These are phyloP conservation scores for Eimeria sp. DNA, from an alignment of 169 alveolate species.

Conservation along the genomic window DNA sequence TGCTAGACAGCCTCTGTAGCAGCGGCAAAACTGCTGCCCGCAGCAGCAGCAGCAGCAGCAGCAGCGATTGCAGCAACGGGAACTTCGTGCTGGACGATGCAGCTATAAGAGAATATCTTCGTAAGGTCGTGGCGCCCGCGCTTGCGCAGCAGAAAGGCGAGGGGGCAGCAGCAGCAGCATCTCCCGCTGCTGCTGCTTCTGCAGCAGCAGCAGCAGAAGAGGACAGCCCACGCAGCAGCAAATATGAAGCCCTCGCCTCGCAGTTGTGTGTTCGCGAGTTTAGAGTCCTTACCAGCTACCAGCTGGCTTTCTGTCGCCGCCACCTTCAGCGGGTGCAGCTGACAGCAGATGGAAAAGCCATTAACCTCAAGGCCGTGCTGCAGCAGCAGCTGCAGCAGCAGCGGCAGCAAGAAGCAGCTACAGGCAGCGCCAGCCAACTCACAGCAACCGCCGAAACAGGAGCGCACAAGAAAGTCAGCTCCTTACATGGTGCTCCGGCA, in stretches of 20 bases:
- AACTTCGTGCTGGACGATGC: conserved; percentile 16
- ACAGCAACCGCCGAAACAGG: not conserved
- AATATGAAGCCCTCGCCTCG: not conserved
- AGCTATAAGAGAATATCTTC: not conserved
- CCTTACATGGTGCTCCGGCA: not conserved
- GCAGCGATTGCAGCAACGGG: conserved; percentile 29
- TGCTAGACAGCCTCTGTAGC: conserved; percentile 31
- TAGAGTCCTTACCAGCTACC: conserved; percentile 42
- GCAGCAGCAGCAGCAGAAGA: conserved; percentile 50
- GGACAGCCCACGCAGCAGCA: not conserved
- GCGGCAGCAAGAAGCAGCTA: not conserved
- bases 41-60: conserved; percentile 58
- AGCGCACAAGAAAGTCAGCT: conserved; percentile 23
- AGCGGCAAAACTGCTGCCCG: conserved; percentile 25
- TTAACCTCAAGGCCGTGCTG: conserved; percentile 21
- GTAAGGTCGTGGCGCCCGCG: not conserved
- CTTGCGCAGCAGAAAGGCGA: conserved; percentile 17
- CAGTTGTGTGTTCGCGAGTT: conserved; percentile 55
- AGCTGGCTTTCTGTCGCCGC: conserved; percentile 67
- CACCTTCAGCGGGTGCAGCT: conserved; percentile 63
- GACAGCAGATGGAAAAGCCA: conserved; percentile 22
- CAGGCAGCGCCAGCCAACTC: not conserved
- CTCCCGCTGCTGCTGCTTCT: not conserved
- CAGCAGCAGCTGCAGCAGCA: conserved; percentile 64
- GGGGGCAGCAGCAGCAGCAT: not conserved